Conservation (phyloP, 345 rosid species). For the Syzygium oleosum region DNA sequence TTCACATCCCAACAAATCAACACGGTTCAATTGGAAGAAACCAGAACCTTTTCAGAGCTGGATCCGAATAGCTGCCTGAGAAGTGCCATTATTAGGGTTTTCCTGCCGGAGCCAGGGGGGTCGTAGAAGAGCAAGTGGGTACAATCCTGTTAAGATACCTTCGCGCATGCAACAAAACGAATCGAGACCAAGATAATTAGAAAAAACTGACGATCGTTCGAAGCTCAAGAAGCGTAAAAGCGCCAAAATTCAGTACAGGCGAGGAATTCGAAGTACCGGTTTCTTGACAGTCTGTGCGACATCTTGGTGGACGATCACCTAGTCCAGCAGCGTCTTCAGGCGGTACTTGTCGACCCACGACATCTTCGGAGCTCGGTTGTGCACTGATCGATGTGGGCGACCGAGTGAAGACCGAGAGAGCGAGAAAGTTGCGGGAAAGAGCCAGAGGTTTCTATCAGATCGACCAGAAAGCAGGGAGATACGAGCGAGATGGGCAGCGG, state of each 20-base stretch:
- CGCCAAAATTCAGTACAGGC: not conserved
- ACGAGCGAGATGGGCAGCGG: too few relatives aligned
- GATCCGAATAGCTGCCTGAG: conserved; percentile 77
- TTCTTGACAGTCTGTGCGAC: conserved; percentile 33
- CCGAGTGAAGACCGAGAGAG: too few relatives aligned
- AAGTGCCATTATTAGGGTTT: conserved; percentile 98
- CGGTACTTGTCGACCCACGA: too few relatives aligned
- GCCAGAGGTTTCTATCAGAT: too few relatives aligned
- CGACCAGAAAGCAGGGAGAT: too few relatives aligned
- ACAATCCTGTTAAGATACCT: conserved; percentile 92
- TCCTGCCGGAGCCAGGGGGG: conserved; percentile 94
- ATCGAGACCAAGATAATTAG: not conserved
- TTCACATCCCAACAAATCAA: not conserved
- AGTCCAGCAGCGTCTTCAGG: too few relatives aligned
- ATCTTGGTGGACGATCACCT: too few relatives aligned
- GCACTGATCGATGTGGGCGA: too few relatives aligned
- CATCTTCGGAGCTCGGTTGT: too few relatives aligned
- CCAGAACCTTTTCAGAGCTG: conserved; percentile 70
- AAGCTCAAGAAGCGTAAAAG: not conserved
- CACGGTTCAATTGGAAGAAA: not conserved
- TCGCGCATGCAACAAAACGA: not conserved
- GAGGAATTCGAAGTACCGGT: conserved; percentile 31
- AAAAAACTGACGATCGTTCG: not conserved
- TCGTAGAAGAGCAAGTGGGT: conserved; percentile 98
- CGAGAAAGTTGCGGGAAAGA: too few relatives aligned